These are phyloP conservation scores for Suhomyces panamericanus DNA, from an alignment of 1,139 yeast genomes.

Conservation along the genomic window DNA sequence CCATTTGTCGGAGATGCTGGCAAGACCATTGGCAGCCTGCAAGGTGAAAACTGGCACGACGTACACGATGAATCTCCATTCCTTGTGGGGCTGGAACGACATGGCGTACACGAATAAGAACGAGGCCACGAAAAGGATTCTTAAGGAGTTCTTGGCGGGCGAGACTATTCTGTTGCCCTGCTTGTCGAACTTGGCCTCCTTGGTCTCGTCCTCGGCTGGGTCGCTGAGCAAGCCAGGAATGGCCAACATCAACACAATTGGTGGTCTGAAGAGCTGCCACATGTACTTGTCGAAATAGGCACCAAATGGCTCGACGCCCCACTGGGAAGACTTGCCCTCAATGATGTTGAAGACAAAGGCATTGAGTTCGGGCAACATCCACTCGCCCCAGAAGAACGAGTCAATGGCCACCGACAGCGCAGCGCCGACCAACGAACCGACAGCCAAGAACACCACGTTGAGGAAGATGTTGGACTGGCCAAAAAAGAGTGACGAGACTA, in stretches of 20 bases:
- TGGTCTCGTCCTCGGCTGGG: constrained; percentile 33
- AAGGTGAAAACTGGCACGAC: constrained; percentile 67
- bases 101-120: constrained; percentile 55
- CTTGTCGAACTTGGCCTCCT: constrained; percentile 19
- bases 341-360: constrained; percentile 75
- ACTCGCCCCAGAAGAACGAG: constrained; percentile 70
- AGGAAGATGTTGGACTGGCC: constrained; percentile 45
- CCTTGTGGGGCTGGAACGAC: constrained; percentile 90
- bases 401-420: constrained; percentile 56
- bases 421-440: constrained; percentile 60
- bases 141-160: constrained; percentile 40
- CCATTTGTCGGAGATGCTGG: constrained; percentile 38
- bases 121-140: constrained; percentile 43
- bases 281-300: constrained; percentile 59
- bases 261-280: constrained; percentile 60
- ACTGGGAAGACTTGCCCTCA: constrained; percentile 66
- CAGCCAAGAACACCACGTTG: constrained; percentile 40
- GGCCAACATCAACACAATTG: constrained; percentile 52
- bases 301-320: constrained; percentile 82
- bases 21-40: constrained; percentile 64
- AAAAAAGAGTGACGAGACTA: constrained; percentile 44
- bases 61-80: constrained; percentile 88
- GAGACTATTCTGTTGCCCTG: constrained; percentile 35
- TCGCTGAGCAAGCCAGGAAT: constrained; percentile 45
- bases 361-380: constrained; percentile 66